Evolutionary conservation across 768 basidiomycete genomes (phyloP).

Genomic region (Mrakia blollopis): DNA sequence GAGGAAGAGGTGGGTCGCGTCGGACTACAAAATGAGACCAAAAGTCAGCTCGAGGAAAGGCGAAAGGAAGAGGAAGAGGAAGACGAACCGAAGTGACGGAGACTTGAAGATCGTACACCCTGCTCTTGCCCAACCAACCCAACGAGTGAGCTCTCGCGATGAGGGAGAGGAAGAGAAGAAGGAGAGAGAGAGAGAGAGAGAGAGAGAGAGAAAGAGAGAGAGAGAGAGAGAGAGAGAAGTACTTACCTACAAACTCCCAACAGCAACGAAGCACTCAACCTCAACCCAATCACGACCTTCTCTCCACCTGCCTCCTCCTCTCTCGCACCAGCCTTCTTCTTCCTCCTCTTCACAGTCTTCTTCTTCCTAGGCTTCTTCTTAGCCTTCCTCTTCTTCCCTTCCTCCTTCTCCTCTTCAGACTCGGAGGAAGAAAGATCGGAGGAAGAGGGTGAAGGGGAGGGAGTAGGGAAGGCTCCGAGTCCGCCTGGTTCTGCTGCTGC

Average conservation of each 20-base stretch:
- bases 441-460: neutral
- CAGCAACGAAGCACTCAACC: slow-evolving; percentile 28
- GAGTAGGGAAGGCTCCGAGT: neutral
- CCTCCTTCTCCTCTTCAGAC: neutral
- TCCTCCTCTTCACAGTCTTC: neutral
- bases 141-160: neutral
- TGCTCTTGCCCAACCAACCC: neutral
- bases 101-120: slow-evolving; percentile 30
- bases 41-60: neutral
- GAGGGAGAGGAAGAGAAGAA: no score
- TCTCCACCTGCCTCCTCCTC: neutral
- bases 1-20: slow-evolving; percentile 26
- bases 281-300: slow-evolving; percentile 20
- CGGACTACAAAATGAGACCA: neutral
- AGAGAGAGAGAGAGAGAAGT: neutral
- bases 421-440: neutral
- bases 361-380: neutral
- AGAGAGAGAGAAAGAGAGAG: no score
- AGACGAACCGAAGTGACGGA: slow-evolving; percentile 10
- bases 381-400: neutral
- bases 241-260: slow-evolving; percentile 25
- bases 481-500: neutral
- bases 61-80: neutral
- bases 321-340: neutral
- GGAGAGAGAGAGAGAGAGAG: neutral